A percentile compares a stretch with the other conserved stretches of the same genome.
These are phyloP conservation scores for Mycena vitilis DNA, from an alignment of 768 basidiomycete genomes.

Conservation along the genomic window DNA sequence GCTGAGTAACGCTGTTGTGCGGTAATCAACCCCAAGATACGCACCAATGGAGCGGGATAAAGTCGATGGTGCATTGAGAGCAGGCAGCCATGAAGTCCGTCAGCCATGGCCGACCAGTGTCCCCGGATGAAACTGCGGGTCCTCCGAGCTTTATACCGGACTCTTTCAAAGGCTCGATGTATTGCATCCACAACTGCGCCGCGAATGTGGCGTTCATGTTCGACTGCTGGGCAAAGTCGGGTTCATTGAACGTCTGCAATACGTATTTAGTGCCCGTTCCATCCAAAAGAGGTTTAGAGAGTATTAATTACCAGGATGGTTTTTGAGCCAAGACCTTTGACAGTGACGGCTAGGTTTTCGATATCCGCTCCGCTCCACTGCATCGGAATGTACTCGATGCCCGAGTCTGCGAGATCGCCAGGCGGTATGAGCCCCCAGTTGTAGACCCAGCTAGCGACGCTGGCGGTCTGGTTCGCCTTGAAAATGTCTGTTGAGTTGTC, in stretches of 20 bases:
- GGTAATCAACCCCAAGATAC: slow-evolving; percentile 41
- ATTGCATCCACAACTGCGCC: slow-evolving; percentile 67
- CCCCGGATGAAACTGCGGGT: slow-evolving; percentile 66
- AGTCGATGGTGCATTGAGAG: slow-evolving; percentile 60
- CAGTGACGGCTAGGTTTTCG: slow-evolving; percentile 51
- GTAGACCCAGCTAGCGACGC: slow-evolving; percentile 62
- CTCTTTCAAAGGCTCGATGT: slow-evolving; percentile 65
- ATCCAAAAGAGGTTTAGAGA: not conserved
- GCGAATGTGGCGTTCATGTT: slow-evolving; percentile 58
- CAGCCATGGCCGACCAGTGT: slow-evolving; percentile 67
- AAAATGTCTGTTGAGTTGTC: slow-evolving; percentile 52
- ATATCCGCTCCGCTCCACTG: slow-evolving; percentile 61
- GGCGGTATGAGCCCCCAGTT: slow-evolving; percentile 63
- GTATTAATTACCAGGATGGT: slow-evolving; percentile 54
- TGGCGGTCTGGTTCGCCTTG: slow-evolving; percentile 58
- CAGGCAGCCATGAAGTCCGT: slow-evolving; percentile 65
- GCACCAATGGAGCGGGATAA: slow-evolving; percentile 63
- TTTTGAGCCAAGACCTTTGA: slow-evolving; percentile 59
- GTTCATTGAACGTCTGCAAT: slow-evolving; percentile 56
- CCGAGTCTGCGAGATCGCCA: slow-evolving; percentile 54
- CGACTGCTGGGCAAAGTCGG: slow-evolving; percentile 65
- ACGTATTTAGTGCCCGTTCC: slow-evolving; percentile 47
- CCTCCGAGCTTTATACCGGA: slow-evolving; percentile 64
- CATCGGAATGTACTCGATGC: slow-evolving; percentile 63
- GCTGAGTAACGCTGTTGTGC: slow-evolving; percentile 37